A percentile compares a stretch with the other conserved stretches of the same genome.
Conservation (phyloP, 164 flowering plant genomes). For the Vitis rupestris region DNA sequence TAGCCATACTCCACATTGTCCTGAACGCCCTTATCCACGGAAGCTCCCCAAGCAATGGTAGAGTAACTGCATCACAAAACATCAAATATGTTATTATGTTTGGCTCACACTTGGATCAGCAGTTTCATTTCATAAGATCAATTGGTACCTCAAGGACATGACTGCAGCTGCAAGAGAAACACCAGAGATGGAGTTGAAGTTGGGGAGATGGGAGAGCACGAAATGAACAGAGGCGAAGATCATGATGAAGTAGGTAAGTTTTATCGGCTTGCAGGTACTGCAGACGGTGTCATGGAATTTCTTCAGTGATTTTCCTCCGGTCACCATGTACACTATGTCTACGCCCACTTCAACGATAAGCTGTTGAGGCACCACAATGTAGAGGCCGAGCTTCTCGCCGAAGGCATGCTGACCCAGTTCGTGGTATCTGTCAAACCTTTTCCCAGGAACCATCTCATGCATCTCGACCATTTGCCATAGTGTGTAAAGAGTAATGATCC, state of each 20-base stretch:
- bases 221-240: constrained; percentile 52
- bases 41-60: constrained; percentile 53
- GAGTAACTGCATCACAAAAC: constrained; percentile 38
- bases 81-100: too few species aligned
- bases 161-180: constrained; percentile 55
- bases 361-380: constrained; percentile 58
- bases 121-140: too few species aligned
- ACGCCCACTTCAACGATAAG: constrained; percentile 46
- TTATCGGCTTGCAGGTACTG: constrained; percentile 26
- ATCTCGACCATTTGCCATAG: constrained; percentile 69
- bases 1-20: constrained; percentile 33
- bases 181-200: constrained; percentile 51
- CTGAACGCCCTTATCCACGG: constrained; percentile 37
- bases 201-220: constrained; percentile 52
- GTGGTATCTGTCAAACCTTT: constrained; percentile 52
- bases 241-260: constrained; percentile 42
- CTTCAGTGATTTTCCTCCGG: constrained; percentile 53
- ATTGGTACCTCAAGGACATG: constrained; percentile 48
- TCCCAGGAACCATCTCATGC: constrained; percentile 65
- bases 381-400: constrained; percentile 56
- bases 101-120: too few species aligned
- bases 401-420: constrained; percentile 61
- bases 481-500: constrained; percentile 53
- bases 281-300: constrained; percentile 38
- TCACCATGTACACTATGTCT: constrained; percentile 57